Base-by-base conservation (phyloP, 2,329 filamentous ascomycete species). In the Pseudocercospora fijiensis region DNA sequence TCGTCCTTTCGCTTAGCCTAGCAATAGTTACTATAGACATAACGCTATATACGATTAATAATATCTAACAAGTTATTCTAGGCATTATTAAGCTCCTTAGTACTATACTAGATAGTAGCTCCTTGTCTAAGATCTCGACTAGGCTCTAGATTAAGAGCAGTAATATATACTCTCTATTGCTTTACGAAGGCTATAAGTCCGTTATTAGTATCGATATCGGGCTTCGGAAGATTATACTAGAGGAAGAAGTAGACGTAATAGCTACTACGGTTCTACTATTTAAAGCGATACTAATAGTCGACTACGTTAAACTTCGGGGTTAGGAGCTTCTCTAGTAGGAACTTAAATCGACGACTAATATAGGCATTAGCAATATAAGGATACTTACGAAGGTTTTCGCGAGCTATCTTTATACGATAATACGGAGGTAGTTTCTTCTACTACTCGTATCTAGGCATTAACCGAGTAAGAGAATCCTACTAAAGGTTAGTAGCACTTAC, bases 281-380 rank as follows among this genome's bases (percentile, higher is more conserved):
- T 27, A 27, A 53, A 53, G 4, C 49, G 49, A 26, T 53, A 53
- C 49, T 53, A 53, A 26, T 53, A 53, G 49, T 53, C 22, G 7
- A 53, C 16, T 5, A 53, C 27, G 27, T 53, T 53, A 53, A 53
- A 53, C 49, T 53, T 53, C 20, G 49, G 49, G 7, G 20, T 53
- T 22, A 53, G 22, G 16, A 53, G 7, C 7, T n/a, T 53, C 49
- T 53, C 49, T 53, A 53, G 16, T 10, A 53, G 27, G 49, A 22
- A 22, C 18, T 26, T 20, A 9, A 53, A 22, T 10, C 22, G 7
- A 4, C 22, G 22, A 8, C 11, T 26, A 26, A 53, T 4, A 26
- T 53, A 53, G 49, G 22, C 16, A 26, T 53, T 26, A 22, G 16
- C 27, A 53, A 53, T 53, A 53, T 53, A 53, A 22, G 27, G 49